Conservation (phyloP, 169 alveolate species). For the Plasmodium blacklocki region DNA sequence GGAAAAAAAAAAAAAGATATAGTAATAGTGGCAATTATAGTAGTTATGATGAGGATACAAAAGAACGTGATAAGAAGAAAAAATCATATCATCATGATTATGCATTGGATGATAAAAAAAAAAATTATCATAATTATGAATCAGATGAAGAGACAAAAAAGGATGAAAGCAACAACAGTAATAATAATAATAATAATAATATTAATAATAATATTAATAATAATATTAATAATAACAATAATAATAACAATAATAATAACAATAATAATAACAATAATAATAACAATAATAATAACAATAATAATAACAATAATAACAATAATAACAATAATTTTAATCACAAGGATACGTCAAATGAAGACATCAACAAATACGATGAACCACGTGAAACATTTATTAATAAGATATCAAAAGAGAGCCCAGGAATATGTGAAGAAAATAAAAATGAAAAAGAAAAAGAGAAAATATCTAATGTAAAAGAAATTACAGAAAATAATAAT, state of each 20-base stretch:
- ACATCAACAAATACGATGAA: too few relatives aligned
- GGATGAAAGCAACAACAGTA: neutral
- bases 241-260: neutral
- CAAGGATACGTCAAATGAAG: too few relatives aligned
- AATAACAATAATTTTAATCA: neutral
- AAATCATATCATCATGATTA: neutral
- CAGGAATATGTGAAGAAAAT: conserved; percentile 7
- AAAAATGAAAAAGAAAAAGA: conserved; percentile 75
- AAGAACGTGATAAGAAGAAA: neutral
- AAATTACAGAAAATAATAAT: neutral
- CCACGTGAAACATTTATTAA: conserved; percentile 24
- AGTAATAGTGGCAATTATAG: neutral
- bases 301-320: neutral
- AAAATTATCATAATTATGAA: neutral
- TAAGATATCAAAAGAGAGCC: neutral
- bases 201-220: too few relatives aligned
- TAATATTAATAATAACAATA: too few relatives aligned
- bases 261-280: too few relatives aligned
- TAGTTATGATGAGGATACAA: neutral
- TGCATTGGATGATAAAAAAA: neutral
- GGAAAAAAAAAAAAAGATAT: neutral
- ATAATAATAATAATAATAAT: neutral
- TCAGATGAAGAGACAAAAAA: neutral
- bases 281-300: too few relatives aligned
- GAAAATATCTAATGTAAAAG: neutral